Base-by-base conservation (phyloP, 2,329 filamentous ascomycete genomes). In the Beauveria sp. region DNA sequence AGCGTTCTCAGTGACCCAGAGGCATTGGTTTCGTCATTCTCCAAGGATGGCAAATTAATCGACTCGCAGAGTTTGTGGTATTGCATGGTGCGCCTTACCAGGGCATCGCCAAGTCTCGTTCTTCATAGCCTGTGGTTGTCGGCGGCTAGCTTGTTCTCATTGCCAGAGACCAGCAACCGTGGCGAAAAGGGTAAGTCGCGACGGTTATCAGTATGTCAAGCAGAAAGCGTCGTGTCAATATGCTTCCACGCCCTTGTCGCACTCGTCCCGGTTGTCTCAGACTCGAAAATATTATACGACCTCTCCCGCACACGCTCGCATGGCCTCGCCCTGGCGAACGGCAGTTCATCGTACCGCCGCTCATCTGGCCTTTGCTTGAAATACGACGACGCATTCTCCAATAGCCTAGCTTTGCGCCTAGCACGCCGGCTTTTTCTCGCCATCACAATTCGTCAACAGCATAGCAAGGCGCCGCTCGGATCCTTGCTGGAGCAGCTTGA, bases 81-180 rank as follows among this genome's bases (percentile, higher is more conserved):
- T 67, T 83, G 81, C 66, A 84, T 86, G 78, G 72, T 85, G 59
- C 80, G 81, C 61, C 73, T 88, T 70, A 84, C 81, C 5, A 77
- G 83, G 54, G 78, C 80, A 47, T 78, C 80, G 18, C 82, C 84
- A 5, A 82, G 75, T 52, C 69, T 87, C 22, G 83, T 88, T 2
- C 81, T 87, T 56, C 82, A 87, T 67, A 85, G 83, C 66, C 75
- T 89, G 5, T 89, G 86, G 86, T 76, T 83, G 64, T 83, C 83
- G 6, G 77, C 84, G 1, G 80, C 78, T 8, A 77, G 77, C 52
- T 73, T 88, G 5, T 88, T 87, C 65, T 73, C 77, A n/a, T 79
- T 82, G 2, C 82, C 84, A 1, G 74, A 75, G 60, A 65, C 73
- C 6, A 24, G 4, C 4, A n/a, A 24, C 20, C 28, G 28, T 10